phyloP scores from a whole-genome alignment of 305 asterid genomes.

The Rubia peregrina region DNA sequence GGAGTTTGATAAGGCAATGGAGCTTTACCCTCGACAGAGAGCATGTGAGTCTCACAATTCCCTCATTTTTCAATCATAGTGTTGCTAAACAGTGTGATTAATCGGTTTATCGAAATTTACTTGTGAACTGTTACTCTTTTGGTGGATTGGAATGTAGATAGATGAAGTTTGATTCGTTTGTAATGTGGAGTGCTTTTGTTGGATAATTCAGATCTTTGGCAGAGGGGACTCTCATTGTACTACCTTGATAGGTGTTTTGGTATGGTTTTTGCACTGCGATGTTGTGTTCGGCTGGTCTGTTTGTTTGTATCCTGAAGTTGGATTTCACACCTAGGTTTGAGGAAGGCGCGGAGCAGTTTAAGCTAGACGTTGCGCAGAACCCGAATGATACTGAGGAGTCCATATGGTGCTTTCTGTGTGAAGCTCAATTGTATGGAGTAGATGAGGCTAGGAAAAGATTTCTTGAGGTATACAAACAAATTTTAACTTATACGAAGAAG shows the following conservation, averaged over 20 bases:
- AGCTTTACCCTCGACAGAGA: constrained; percentile 70
- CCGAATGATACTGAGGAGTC: constrained; percentile 96
- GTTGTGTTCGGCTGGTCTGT: not conserved
- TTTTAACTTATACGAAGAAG: not conserved
- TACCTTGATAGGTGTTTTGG: constrained; percentile 60
- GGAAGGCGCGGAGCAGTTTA: constrained; percentile 78
- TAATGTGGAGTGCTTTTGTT: constrained; percentile 30
- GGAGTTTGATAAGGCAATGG: constrained; percentile 83
- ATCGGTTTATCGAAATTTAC: not conserved
- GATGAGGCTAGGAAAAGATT: constrained; percentile 70
- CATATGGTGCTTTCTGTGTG: constrained; percentile 95
- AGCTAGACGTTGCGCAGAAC: constrained; percentile 79
- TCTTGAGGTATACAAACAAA: constrained; percentile 46
- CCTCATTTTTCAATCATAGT: not conserved
- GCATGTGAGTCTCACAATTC: constrained; percentile 41
- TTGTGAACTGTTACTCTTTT: not conserved
- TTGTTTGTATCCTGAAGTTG: constrained; percentile 2
- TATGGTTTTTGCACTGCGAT: constrained; percentile 1
- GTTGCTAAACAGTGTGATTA: not conserved
- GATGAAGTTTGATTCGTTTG: constrained; percentile 16
- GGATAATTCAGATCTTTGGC: constrained; percentile 82
- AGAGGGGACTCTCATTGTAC: constrained; percentile 78
- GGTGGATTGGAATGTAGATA: not conserved
- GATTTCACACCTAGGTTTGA: constrained; percentile 42
- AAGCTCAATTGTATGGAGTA: constrained; percentile 68